Evolutionary conservation across 306 rosid genomes (phyloP).

Genomic region (Dryas octopetala): DNA sequence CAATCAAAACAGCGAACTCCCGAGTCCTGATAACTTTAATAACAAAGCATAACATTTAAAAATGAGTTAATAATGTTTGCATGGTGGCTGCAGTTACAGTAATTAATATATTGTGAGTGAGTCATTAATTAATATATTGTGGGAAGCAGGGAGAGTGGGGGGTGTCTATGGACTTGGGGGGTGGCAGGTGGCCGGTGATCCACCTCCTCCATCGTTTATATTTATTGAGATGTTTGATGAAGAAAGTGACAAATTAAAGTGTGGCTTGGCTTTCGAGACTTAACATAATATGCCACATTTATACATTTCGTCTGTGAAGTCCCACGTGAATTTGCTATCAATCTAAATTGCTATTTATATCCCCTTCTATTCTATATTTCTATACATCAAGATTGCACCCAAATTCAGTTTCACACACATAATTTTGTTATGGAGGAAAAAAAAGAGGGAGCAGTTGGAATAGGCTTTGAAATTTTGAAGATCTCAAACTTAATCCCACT

Average conservation of each 20-base stretch:
- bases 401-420: too few species aligned
- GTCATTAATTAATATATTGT: too few species aligned
- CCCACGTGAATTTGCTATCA: slow-evolving; percentile 7
- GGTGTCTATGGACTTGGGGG: not conserved
- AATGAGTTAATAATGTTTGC: not conserved
- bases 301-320: too few species aligned
- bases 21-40: not conserved
- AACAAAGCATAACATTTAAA: not conserved
- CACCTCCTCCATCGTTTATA: not conserved
- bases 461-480: not conserved
- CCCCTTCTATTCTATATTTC: too few species aligned
- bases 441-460: not conserved
- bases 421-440: not conserved
- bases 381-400: too few species aligned
- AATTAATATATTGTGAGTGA: not conserved
- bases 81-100: not conserved
- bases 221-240: not conserved
- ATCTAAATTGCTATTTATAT: not conserved
- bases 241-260: not conserved
- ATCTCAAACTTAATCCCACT: not conserved
- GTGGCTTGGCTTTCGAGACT: not conserved
- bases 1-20: not conserved
- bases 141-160: not conserved
- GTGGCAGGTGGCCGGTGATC: not conserved
- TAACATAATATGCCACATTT: not conserved